Evolutionary conservation across 2,329 filamentous ascomycete species (phyloP), one percentile per base, ranked within the genome.

Genomic region (Ophiocordyceps camponoti-rufipedis): DNA sequence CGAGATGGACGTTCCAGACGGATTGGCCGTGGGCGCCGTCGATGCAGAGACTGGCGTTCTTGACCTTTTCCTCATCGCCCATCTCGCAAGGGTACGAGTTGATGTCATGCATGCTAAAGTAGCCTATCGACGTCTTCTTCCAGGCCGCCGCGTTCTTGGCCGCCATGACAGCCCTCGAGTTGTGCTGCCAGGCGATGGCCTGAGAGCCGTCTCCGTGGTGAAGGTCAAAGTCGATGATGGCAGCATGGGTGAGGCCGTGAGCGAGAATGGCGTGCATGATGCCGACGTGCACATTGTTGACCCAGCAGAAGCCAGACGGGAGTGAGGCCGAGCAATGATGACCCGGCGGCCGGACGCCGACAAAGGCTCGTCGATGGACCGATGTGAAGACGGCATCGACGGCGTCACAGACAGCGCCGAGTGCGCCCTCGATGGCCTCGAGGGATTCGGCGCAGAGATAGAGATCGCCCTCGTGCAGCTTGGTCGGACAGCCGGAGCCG

Each of bases 141-240:
- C 82, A 82, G 29, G 72, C 68, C 1, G 81, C 71, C 1, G 80
- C 77, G 56, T 85, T 89, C 60, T 83, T 87, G 7, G 76, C 61
- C 39, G 80, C 67, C 14, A 64, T 68, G 5, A 48, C 51, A 39
- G 82, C 76, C 49, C 82, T 80, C 43, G 75, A 70, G 57, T 96
- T 98, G 54, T 93, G 85, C 40, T 82, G 76, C 89, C 89, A 96
- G 0, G 89, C 73, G 53, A 98, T 94, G 2, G 85, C 74, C 61
- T 98, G 91, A 11, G 89, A 96, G n/a, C 91, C 91, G 58, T 94
- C 87, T 43, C 87, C 87, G 55, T 94, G 87, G 55, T 94, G 87
- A 19, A 94, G 69, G 59, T 94, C 86, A 58, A 94, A 89, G 57
- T 94, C 87, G 51, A 94, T 78, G 49, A 94, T 96, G 11, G 86